Base-by-base conservation (phyloP, 192 early-diverging fungal species). In the Coemansia sp. region DNA sequence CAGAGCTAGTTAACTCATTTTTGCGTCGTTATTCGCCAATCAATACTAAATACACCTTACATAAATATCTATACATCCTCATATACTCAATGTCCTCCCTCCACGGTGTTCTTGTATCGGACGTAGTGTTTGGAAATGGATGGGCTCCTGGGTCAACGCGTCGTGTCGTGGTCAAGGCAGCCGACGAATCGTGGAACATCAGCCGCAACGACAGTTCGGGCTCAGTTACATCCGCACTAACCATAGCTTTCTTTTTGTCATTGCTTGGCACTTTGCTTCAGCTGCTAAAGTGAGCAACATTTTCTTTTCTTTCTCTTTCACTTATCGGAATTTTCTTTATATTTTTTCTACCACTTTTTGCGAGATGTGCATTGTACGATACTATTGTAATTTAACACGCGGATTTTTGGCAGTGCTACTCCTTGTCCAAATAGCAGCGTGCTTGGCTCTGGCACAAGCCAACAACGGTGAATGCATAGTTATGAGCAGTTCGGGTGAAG, bases 51-150 rank as follows among this genome's bases (percentile, higher is more conserved):
- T 38, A 38, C 36, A 38, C 36, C 36, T 47, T 18, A 18, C 3
- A 47, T 16, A 18, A 16, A 16, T 18, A 18, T 18, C 44, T 18
- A 18, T 47, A 47, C n/a, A 47, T 18, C 18, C 44, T 47, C 5
- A 47, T 47, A n/a, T 18, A 47, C 11, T 60, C 60, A 49, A 75
- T 74, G 73, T 68, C 66, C 34, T 61, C 65, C 0, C 55, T 72
- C 0, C 36, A 51, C 55, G 38, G 54, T 27, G 63, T 67, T 18
- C 54, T 62, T 40, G 74, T 51, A 0, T 62, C 79, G 6, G 79
- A 81, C 65, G 66, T 67, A 41, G 59, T 73, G n/a, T 76, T 81
- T 60, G 79, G 70, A 20, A 81, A 81, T 42, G 79, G 79, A 16
- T 81, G 79, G 79, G 49, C 40, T 2, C 79, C 79, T 20, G 79